These are phyloP conservation scores for Colletotrichum euphorbiae DNA, from an alignment of 2,329 filamentous ascomycete species.

Conservation along the genomic window DNA sequence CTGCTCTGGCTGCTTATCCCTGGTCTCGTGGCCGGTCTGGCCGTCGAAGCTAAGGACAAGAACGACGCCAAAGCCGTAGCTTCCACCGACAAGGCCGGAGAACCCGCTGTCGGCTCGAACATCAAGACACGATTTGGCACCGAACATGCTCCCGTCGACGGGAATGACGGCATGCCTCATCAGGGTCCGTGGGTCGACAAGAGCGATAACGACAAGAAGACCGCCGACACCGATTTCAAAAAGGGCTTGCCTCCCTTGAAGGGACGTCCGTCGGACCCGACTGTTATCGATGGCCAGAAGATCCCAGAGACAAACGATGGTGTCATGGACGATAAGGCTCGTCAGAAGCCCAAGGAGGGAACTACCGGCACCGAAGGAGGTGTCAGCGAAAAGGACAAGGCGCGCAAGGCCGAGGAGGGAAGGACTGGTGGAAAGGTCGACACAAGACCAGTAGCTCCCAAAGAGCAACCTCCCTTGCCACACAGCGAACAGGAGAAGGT, in stretches of 20 bases:
- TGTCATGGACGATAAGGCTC: conserved; percentile 91
- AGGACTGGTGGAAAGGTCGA: conserved; percentile 73
- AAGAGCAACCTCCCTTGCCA: conserved; percentile 84
- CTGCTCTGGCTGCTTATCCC: conserved; percentile 72
- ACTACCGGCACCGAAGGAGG: conserved; percentile 91
- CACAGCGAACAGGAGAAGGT: conserved; percentile 83
- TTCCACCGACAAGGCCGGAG: conserved; percentile 42
- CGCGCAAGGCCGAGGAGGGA: conserved; percentile 74
- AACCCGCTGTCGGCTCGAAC: conserved; percentile 43
- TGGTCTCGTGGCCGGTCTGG: conserved; percentile 58
- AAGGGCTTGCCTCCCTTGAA: conserved; percentile 58
- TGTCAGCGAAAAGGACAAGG: conserved; percentile 87
- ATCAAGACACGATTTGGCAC: conserved; percentile 55
- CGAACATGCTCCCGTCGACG: conserved; percentile 90
- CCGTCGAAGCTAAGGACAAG: conserved; percentile 45
- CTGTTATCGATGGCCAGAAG: conserved; percentile 68
- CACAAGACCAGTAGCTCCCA: conserved; percentile 85
- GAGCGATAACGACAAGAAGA: conserved; percentile 49
- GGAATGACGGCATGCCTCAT: conserved; percentile 93
- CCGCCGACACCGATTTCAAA: conserved; percentile 49
- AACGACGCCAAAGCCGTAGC: conserved; percentile 43
- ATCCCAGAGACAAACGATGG: conserved; percentile 77
- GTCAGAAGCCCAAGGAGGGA: conserved; percentile 81
- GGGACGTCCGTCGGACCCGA: conserved; percentile 63
- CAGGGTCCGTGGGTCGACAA: conserved; percentile 79